Evolutionary conservation across 345 rosid genomes (phyloP), one percentile per base, ranked within the genome.

Genomic region (Atalantia buxifolia): DNA sequence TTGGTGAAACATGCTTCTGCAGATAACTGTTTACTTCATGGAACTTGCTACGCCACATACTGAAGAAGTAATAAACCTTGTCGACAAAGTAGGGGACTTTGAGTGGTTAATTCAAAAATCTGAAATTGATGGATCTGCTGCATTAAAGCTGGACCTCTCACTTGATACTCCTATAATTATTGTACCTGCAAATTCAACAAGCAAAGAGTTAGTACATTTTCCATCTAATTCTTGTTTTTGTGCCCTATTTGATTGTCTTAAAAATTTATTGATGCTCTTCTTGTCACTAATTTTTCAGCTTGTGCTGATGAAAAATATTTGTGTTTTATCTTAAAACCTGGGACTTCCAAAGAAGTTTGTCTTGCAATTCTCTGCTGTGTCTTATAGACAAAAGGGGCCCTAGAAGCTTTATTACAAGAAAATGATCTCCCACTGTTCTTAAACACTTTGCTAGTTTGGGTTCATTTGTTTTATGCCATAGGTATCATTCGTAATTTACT

Each of bases 81-180:
- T 90, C 74, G 99, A 94, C 84, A 96, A 92, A 89, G 98, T 96
- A 85, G 99, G 99, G 65, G 99, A 86, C 77, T 90, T 96, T 84
- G 99, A 96, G 92, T 91, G 99, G 99, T 85, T 94, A 72, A 89
- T 96, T 84, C 92, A 94, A 85, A 96, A 96, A 83, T 87, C 90
- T 78, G 99, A 96, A 84, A 92, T 96, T 79, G 99, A 96, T 80
- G 99, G 99, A 77, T 89, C 98, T 75, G 82, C 95, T 81, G 97
- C 99, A 22, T 76, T 96, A 75, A 96, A 92, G 92, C 87, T 96
- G 81, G 98, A 96, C 81, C 98, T 96, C 79, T 90, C 97, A 48
- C 92, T 96, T 27, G 99, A 96, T 81, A 90, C 95, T 77, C 98
- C 99, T 28, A 89, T 91, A 76, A 96, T 96, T 76, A 87, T 94